Base-by-base conservation (phyloP, 1,284 basidiomycete species). In the Pyrrhoderma lamaoense region DNA sequence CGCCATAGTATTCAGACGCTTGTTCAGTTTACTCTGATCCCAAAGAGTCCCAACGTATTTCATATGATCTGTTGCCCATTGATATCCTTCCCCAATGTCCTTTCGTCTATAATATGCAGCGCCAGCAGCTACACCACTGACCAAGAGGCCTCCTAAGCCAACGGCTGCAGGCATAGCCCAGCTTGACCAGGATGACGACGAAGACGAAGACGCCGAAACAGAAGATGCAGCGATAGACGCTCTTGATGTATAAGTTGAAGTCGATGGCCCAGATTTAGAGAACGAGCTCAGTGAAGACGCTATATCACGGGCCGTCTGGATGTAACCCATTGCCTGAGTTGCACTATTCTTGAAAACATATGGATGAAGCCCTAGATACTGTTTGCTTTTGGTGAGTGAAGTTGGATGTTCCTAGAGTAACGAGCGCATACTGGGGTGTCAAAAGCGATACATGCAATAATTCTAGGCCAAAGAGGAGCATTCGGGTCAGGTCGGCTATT, bases 341-440 rank as follows among this genome's bases (percentile, higher is more conserved):
- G 90, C 80, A 40, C 78, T 77, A 64, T 93, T 83, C 71, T 93
- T 93, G 73, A 94, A 89, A 9, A 93, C 82, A 51, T 74, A 73
- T 0, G 93, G 93, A 61, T 96, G 85, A 8, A 97, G 71, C 9
- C 92, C 92, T 22, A 90, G 77, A 65, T 87, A 94, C 89, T 93
- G 54, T 36, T 40, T 16, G 27, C 23, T 35, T 48, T 54, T 43
- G 53, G 21, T 27, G 37, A 7, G 37, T n/a, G 51, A 39, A 60
- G 27, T 54, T 37, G 3, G 27, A 4, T 38, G 60, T 60, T 11
- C 11, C 19, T 34, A 37, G 18, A 4, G 31, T 8, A 19, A 43
- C 58, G 53, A 11, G 23, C 44, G 64, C 84, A 61, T 67, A 90
- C 90, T 5, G 93, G 94, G 1, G 94, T 95, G 62, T 97, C 94